phyloP scores from a whole-genome alignment of 257 asterid genomes.

The Solanum piurae region DNA sequence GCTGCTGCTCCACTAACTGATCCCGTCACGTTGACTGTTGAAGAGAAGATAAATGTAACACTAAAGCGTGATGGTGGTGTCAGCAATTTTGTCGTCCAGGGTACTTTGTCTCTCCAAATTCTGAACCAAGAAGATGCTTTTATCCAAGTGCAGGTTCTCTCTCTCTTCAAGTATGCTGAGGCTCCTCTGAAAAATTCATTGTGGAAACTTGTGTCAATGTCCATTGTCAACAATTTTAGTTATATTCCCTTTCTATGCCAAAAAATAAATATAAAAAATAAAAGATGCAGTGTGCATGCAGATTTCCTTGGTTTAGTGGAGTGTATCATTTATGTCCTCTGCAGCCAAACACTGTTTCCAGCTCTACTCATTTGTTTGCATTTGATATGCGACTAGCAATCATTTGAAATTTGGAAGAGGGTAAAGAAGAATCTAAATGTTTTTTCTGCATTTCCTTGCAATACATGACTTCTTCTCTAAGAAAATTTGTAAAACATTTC shows the following conservation, averaged over 20 bases:
- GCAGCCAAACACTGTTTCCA: background rate
- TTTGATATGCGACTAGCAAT: background rate
- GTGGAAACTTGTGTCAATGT: background rate
- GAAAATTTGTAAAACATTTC: background rate
- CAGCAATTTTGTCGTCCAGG: constrained; percentile 80
- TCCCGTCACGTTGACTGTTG: constrained; percentile 81
- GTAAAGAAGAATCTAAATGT: background rate
- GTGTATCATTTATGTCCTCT: background rate
- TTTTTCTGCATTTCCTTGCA: background rate
- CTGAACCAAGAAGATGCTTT: constrained; percentile 76
- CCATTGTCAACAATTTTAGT: background rate
- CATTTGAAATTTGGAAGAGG: background rate
- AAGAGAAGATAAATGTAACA: constrained; percentile 67
- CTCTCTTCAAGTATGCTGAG: background rate
- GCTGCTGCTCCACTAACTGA: constrained; percentile 67
- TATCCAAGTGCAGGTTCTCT: constrained; percentile 85
- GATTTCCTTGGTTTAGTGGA: background rate
- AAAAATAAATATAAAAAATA: background rate
- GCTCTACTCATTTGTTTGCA: background rate
- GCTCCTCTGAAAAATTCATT: background rate
- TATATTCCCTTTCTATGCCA: background rate
- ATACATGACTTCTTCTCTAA: background rate
- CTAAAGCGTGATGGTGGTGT: constrained; percentile 83
- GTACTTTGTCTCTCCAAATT: constrained; percentile 72
- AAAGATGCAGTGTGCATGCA: background rate